These are phyloP conservation scores for Talaromyces wortmannii DNA, from an alignment of 495 filamentous ascomycete genomes.

Conservation along the genomic window DNA sequence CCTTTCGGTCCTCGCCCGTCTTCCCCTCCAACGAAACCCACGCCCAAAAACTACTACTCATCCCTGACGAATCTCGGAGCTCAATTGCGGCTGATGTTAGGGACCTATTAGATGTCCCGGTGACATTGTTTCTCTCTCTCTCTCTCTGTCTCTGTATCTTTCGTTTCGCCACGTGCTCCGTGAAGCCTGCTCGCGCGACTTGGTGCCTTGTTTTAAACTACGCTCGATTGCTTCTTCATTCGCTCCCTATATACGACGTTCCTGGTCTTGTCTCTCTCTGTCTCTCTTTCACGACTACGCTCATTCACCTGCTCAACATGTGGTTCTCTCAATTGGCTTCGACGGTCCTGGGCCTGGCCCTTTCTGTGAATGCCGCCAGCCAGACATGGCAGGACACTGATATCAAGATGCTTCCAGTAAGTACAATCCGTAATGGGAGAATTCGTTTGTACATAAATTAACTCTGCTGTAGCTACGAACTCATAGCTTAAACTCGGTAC, in stretches of 20 bases:
- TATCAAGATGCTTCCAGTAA: constrained; percentile 52
- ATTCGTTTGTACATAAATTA: not conserved
- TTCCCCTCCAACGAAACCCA: constrained; percentile 4
- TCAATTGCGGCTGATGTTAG: constrained; percentile 11
- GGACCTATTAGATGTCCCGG: constrained; percentile 19
- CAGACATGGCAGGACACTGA: constrained; percentile 13
- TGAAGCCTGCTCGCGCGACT: not conserved
- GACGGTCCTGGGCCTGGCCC: not conserved
- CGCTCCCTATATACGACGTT: not conserved
- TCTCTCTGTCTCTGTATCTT: not conserved
- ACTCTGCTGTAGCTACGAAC: constrained; percentile 56
- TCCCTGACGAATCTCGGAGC: not conserved
- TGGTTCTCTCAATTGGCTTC: constrained; percentile 2
- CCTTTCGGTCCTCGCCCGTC: constrained; percentile 2
- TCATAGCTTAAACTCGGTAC: constrained; percentile 57
- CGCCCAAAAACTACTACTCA: constrained; percentile 3
- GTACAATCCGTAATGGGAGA: constrained; percentile 3
- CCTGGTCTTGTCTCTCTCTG: constrained; percentile 1
- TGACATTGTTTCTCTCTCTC: constrained; percentile 13
- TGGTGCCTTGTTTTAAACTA: not conserved
- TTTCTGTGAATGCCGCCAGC: not conserved
- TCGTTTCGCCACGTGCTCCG: not conserved
- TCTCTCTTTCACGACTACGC: not conserved
- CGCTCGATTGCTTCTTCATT: not conserved
- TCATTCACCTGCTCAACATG: not conserved